Base-by-base conservation (phyloP, 1,139 yeast genomes). In the Arxiozyma slooffiae region DNA sequence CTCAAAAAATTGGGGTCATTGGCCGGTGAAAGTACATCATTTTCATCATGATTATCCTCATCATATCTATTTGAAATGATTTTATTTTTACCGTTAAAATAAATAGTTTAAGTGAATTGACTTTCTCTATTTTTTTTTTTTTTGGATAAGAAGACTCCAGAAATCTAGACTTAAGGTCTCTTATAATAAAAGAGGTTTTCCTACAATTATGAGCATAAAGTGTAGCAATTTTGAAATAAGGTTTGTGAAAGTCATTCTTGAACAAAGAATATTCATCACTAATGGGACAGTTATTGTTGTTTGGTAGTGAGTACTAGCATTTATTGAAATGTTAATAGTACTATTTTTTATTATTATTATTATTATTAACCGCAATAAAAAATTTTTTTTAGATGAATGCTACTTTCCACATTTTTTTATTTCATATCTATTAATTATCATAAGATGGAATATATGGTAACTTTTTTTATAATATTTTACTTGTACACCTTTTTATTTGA, bases 131-230 rank as follows among this genome's bases (percentile, higher is more conserved):
- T n/a, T n/a, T n/a, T n/a, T n/a, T n/a, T n/a, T n/a, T 48, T 2
- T 97, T 89, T 30, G 97, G 97, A 66, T 88, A 89, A 70, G 89
- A 89, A 38, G 86, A 78, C 67, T 88, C 97, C 40, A 86, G 87
- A 66, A 88, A 89, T 62, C 86, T 94, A 61, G 85, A 85, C 63
- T 89, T 96, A 14, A 85, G 94, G 66, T 82, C 89, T 60, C 89
- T 82, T 17, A 87, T 92, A 1, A 90, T 85, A 71, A 89, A 75
- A 7, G 96, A 83, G 36, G 94, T 85, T 67, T 88, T 88, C 7
- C 96, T 97, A 30, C 89, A 96, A 22, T 94, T 87, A 52, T 95
- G 76, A 24, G 95, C 81, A 46, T 97, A 97, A 21, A 88, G 89
- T 41, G 89, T 84, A 38, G 95, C 95, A 4, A 48, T 24, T 42